Conservation (phyloP, 2,329 filamentous ascomycete species). For the Juglanconis juglandina region DNA sequence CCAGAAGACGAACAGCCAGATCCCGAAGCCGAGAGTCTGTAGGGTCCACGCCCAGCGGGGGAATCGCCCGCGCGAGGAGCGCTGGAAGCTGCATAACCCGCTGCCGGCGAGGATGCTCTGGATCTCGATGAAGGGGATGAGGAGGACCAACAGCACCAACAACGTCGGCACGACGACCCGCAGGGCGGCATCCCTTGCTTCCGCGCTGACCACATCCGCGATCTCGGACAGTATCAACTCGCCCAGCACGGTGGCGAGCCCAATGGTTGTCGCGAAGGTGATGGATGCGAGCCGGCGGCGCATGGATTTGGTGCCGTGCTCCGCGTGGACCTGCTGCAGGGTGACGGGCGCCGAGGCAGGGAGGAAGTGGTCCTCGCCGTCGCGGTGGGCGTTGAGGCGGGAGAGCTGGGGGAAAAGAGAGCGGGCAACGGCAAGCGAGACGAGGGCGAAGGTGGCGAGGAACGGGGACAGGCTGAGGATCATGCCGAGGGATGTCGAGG, state of each 20-base stretch:
- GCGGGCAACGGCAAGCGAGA: conserved; percentile 60
- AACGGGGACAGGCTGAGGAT: conserved; percentile 67
- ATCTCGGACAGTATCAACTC: conserved; percentile 84
- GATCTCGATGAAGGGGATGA: conserved; percentile 77
- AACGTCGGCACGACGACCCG: conserved; percentile 67
- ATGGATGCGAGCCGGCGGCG: conserved; percentile 53
- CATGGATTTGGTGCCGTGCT: conserved; percentile 52
- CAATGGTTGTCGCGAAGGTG: conserved; percentile 74
- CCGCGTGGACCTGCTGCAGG: conserved; percentile 56
- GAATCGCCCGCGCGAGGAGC: conserved; percentile 52
- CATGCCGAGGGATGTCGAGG: conserved; percentile 41
- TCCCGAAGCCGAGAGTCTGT: conserved; percentile 58
- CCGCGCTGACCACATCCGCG: conserved; percentile 66
- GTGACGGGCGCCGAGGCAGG: conserved; percentile 59
- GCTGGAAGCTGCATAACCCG: conserved; percentile 60
- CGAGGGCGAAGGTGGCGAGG: conserved; percentile 63
- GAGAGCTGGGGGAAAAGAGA: conserved; percentile 73
- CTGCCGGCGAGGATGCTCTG: conserved; percentile 57
- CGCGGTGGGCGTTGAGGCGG: conserved; percentile 43
- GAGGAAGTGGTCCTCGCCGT: conserved; percentile 60
- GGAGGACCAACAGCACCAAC: conserved; percentile 67
- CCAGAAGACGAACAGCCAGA: conserved; percentile 76
- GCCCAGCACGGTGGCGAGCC: conserved; percentile 71
- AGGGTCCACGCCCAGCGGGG: conserved; percentile 62
- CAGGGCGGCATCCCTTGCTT: conserved; percentile 65